Evolutionary conservation across 1,284 basidiomycete genomes (phyloP), one percentile per base, ranked within the genome.

Genomic region (Trichosporon coremiiforme): DNA sequence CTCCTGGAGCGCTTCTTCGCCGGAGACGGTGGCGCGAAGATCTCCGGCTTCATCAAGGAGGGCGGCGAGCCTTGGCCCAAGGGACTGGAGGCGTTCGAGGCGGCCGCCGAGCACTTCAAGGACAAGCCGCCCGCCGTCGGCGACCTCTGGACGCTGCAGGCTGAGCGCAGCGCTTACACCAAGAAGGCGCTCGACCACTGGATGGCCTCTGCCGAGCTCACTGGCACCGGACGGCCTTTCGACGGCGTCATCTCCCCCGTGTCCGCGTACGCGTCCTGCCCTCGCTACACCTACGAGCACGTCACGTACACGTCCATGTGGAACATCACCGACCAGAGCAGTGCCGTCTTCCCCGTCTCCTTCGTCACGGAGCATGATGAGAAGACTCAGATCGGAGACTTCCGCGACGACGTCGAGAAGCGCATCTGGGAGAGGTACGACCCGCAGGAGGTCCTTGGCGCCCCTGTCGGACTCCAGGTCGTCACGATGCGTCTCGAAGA

Each of bases 401-500:
- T 89, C 77, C 80, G 87, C 62, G 85, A 82, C 47, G 77, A 82
- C 1, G 67, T 75, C 1, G 90, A 91, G 77, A 81, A 85, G 78
- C 70, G 67, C 9, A 82, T 86, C 47, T 87, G 89, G 78, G 85
- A 89, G 60, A 73, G 84, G 47, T 92, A 91, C 75, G 84, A 89
- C 64, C 87, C 90, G 0, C 83, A 85, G 35, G 84, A 84, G 13
- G 89, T 87, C 73, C 83, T 84, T 66, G 86, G 88, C 70, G 89
- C 88, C 0, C 91, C 92, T 0, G 85, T 92, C 7, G 84, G 85
- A n/a, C 80, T 93, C 25, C 91, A 93, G 75, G 76, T 92, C 5
- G 85, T 92, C 2, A 90, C 88, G 0, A 84, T 87, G 66, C 88
- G 88, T n/a, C 84, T 89, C 55, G 90, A 93, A 76, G 79, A 81